Evolutionary conservation across 1,139 yeast species (phyloP).

Genomic region (Ogataea hybrid): DNA sequence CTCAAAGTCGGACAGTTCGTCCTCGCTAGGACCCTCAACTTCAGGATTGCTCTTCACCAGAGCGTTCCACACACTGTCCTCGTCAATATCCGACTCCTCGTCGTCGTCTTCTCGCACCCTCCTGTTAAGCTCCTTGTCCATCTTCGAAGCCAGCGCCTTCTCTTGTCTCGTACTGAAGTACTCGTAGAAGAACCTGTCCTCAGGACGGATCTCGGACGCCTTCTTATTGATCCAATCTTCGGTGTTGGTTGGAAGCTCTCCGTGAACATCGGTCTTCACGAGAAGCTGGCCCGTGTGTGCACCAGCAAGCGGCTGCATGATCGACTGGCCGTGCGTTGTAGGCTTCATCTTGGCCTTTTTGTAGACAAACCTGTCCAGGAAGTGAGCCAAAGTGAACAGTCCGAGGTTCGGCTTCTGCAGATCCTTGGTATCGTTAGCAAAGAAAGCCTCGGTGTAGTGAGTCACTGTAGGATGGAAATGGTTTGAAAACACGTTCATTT

Average conservation of each 20-base stretch:
- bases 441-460: slow-evolving; percentile 68
- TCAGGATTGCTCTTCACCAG: slow-evolving; percentile 84
- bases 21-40: slow-evolving; percentile 60
- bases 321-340: slow-evolving; percentile 74
- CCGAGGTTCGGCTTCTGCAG: slow-evolving; percentile 79
- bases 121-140: slow-evolving; percentile 33
- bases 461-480: slow-evolving; percentile 95
- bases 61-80: slow-evolving; percentile 79
- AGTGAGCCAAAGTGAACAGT: slow-evolving; percentile 81
- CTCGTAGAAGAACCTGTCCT: slow-evolving; percentile 86
- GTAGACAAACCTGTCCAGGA: slow-evolving; percentile 93
- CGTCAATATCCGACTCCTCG: slow-evolving; percentile 58
- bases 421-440: slow-evolving; percentile 36
- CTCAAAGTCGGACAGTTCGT: slow-evolving; percentile 42
- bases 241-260: slow-evolving; percentile 69
- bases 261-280: slow-evolving; percentile 50
- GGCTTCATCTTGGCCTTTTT: slow-evolving; percentile 84
- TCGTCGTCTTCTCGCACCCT: slow-evolving; percentile 36
- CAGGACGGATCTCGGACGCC: slow-evolving; percentile 71
- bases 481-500: slow-evolving; percentile 62
- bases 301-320: slow-evolving; percentile 98
- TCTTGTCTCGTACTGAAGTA: slow-evolving; percentile 67
- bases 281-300: slow-evolving; percentile 74
- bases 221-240: slow-evolving; percentile 77
- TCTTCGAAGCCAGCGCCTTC: slow-evolving; percentile 33